Percentiles rank a stretch among this genome's conserved stretches.
phyloP scores from a whole-genome alignment of 2,329 filamentous ascomycete species.

The Trichoderma citrinoviride region DNA sequence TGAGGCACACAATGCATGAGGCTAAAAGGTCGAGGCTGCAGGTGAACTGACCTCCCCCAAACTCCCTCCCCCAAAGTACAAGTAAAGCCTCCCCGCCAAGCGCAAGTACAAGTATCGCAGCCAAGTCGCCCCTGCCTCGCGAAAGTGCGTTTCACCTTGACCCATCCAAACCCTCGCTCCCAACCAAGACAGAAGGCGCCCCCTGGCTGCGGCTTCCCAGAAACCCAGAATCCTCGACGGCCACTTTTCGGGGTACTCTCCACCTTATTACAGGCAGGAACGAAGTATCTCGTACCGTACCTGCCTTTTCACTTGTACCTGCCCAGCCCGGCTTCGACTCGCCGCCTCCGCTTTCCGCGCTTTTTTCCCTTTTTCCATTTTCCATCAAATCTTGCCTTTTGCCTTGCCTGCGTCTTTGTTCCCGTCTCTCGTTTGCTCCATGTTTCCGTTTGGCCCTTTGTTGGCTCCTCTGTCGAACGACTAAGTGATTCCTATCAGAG shows the following conservation, averaged over 20 bases:
- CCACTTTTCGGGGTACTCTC: too few relatives aligned
- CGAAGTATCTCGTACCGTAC: too few relatives aligned
- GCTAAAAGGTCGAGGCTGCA: too few relatives aligned
- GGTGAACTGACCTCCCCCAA: too few relatives aligned
- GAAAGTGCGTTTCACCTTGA: constrained; percentile 21
- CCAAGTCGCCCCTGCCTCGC: constrained; percentile 17
- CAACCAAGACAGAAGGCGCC: constrained; percentile 8
- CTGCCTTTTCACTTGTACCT: not conserved
- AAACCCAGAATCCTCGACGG: not conserved
- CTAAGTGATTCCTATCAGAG: constrained; percentile 9
- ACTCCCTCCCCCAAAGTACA: not conserved
- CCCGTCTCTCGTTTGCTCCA: constrained; percentile 19
- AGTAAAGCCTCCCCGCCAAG: not conserved
- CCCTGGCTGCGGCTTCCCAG: constrained; percentile 11
- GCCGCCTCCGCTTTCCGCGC: constrained; percentile 2
- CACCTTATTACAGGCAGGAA: too few relatives aligned
- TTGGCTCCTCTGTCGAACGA: constrained; percentile 8
- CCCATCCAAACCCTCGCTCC: constrained; percentile 20
- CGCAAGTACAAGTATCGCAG: constrained; percentile 3
- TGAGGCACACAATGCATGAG: too few relatives aligned
- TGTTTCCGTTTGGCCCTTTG: constrained; percentile 9
- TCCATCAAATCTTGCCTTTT: not conserved
- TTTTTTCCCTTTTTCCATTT: not conserved
- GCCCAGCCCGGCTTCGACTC: not conserved
- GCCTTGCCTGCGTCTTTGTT: constrained; percentile 10